Percentiles rank a stretch among this genome's conserved stretches.
Conservation (phyloP, 371 early-diverging fungal species). For the Mucor irregularis region DNA sequence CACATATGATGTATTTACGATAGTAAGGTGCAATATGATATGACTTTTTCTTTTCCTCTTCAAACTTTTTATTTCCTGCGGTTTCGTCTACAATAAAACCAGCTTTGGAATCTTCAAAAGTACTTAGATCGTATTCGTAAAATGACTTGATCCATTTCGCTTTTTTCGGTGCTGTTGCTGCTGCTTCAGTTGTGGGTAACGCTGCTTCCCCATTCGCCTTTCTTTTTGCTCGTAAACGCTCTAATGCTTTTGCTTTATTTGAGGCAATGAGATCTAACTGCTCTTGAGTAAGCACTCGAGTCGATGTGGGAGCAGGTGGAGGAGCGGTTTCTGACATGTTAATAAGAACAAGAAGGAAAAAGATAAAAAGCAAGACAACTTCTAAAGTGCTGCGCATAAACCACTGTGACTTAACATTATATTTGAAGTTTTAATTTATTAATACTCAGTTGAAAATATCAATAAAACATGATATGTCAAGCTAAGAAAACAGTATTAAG, state of each 20-base stretch:
- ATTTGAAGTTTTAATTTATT: background rate
- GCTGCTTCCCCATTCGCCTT: conserved; percentile 2
- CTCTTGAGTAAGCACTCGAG: background rate
- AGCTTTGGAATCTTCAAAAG: conserved; percentile 79
- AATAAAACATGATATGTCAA: background rate
- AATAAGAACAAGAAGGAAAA: background rate
- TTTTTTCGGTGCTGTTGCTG: conserved; percentile 1
- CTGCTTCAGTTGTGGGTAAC: too few relatives aligned
- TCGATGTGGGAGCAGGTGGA: background rate
- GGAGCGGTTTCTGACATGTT: conserved; percentile 2
- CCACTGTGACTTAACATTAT: background rate
- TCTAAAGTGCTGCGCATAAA: conserved; percentile 2
- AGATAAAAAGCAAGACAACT: background rate
- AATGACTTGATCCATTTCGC: conserved; percentile 31
- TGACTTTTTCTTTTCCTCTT: conserved; percentile 4
- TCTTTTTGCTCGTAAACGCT: conserved; percentile 19
- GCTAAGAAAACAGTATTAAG: background rate
- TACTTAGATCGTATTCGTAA: conserved; percentile 79
- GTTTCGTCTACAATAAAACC: conserved; percentile 77
- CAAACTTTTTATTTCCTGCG: conserved; percentile 28
- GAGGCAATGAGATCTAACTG: conserved; percentile 14
- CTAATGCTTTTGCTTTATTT: conserved; percentile 24
- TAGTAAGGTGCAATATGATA: conserved; percentile 44
- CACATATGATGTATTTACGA: conserved; percentile 36
- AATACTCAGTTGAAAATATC: too few relatives aligned